Percentiles rank a stretch among this genome's conserved stretches.
phyloP scores from a whole-genome alignment of 2,329 filamentous ascomycete genomes.

The Clarireedia paspali region DNA sequence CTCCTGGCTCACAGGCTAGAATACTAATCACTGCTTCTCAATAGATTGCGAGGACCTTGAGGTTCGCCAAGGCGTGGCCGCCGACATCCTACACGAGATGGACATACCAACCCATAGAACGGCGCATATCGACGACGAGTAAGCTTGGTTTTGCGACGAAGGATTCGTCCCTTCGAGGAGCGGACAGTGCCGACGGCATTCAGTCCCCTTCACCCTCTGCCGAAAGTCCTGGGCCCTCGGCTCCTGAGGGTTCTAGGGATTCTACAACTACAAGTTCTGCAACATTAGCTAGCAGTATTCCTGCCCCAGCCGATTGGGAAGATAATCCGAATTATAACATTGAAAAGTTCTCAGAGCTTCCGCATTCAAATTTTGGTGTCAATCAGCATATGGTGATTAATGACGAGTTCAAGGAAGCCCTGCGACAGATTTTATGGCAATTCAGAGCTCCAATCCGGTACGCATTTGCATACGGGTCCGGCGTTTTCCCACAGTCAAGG shows the following conservation, averaged over 20 bases:
- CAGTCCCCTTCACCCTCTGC: slow-evolving; percentile 7
- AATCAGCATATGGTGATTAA: slow-evolving; percentile 98
- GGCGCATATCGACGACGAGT: background rate
- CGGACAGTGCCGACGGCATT: slow-evolving; percentile 6
- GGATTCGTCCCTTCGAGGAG: background rate
- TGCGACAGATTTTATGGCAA: slow-evolving; percentile 81
- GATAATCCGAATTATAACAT: slow-evolving; percentile 65
- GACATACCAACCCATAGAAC: background rate
- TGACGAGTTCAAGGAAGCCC: slow-evolving; percentile 84
- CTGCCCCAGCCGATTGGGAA: slow-evolving; percentile 50
- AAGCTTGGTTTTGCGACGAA: slow-evolving; percentile 12
- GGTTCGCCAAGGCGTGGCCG: background rate
- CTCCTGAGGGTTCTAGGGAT: background rate
- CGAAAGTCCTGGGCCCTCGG: background rate
- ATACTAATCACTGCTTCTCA: slow-evolving; percentile 11
- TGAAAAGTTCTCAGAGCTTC: slow-evolving; percentile 67
- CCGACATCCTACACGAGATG: background rate
- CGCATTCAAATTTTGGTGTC: slow-evolving; percentile 75
- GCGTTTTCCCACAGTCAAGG: slow-evolving; percentile 77
- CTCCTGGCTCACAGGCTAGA: slow-evolving; percentile 6
- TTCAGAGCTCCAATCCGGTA: slow-evolving; percentile 92
- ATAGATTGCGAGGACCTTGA: slow-evolving; percentile 12
- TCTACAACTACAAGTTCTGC: slow-evolving; percentile 1
- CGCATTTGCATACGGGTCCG: slow-evolving; percentile 94
- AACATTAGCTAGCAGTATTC: slow-evolving; percentile 16